Evolutionary conservation across 345 rosid species (phyloP).

Genomic region (Rhizophora mangle): DNA sequence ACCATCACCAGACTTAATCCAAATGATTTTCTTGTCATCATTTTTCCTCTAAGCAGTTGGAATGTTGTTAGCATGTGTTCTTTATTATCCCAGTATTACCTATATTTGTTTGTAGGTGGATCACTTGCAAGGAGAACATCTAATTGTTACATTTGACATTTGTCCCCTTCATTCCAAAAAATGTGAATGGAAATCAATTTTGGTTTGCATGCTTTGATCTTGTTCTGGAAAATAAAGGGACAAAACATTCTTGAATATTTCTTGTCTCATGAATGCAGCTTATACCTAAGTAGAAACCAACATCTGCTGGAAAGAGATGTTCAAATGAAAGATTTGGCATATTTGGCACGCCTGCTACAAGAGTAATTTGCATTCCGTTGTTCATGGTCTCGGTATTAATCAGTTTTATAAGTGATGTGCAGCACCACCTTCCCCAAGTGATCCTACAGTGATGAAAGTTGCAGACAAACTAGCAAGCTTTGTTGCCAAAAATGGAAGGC

Average conservation of each 20-base stretch:
- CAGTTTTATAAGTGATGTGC: slow-evolving; percentile 99
- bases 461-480: slow-evolving; percentile 96
- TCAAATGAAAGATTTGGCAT: slow-evolving; percentile 89
- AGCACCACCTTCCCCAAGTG: slow-evolving; percentile 86
- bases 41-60: neutral
- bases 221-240: slow-evolving; percentile 38
- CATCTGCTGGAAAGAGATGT: slow-evolving; percentile 90
- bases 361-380: slow-evolving; percentile 97
- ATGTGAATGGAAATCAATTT: slow-evolving; percentile 20
- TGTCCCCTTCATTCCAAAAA: slow-evolving; percentile 11
- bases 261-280: slow-evolving; percentile 96
- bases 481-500: slow-evolving; percentile 97
- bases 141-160: slow-evolving; percentile 5
- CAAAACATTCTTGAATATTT: slow-evolving; percentile 69
- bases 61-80: neutral
- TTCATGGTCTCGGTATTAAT: slow-evolving; percentile 98
- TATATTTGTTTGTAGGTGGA: neutral
- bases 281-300: slow-evolving; percentile 74
- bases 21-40: neutral
- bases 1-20: neutral
- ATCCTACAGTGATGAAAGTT: slow-evolving; percentile 93
- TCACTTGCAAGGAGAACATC: neutral
- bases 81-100: neutral
- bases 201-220: slow-evolving; percentile 35
- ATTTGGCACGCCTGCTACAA: slow-evolving; percentile 88